Base-by-base conservation (phyloP, 768 basidiomycete species). In the Arthromyces matolae region DNA sequence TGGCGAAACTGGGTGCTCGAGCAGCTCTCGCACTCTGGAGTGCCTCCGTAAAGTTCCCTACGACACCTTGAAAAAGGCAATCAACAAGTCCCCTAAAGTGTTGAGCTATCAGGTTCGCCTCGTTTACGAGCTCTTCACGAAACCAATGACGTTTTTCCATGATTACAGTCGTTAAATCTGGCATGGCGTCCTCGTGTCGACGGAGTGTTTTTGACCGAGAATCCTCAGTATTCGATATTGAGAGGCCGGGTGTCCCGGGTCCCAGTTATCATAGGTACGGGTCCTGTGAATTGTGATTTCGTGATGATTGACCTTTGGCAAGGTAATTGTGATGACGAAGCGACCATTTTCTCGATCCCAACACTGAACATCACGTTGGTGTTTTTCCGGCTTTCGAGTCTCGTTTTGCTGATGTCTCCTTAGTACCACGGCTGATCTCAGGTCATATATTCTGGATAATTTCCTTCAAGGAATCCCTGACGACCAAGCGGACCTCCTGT, bases 321-420 rank as follows among this genome's bases (percentile, higher is more conserved):
- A n/a, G 77, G 77, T 9, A 70, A 78, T 48, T 71, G 68, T 52
- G 78, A 82, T 39, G 82, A 83, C 44, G 82, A 84, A 56, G 82
- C 80, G 4, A 79, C 80, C 0, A 19, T 75, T 0, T 78, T 78
- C 55, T 65, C 75, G 1, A 47, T 75, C 14, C 63, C 75, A 1
- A 75, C 67, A 0, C 45, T 71, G 31, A 79, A 79, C 45, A 47
- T 77, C 42, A 77, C 75, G 76, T 75, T 50, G 41, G 71, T 55
- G 31, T 13, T 2, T 9, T 18, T 18, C 19, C 22, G 16, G 12
- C 8, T n/a, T n/a, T n/a, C n/a, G n/a, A n/a, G n/a, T 23, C 23
- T n/a, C 19, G 13, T 31, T 24, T 16, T 45, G 5, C 23, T 3
- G 19, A 10, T 20, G 32, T 27, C 13, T n/a, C 33, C 25, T 14